Evolutionary conservation across 805 yeast genomes (phyloP), one percentile per base, ranked within the genome.

Genomic region (Cyberlindnera galapagoensis): DNA sequence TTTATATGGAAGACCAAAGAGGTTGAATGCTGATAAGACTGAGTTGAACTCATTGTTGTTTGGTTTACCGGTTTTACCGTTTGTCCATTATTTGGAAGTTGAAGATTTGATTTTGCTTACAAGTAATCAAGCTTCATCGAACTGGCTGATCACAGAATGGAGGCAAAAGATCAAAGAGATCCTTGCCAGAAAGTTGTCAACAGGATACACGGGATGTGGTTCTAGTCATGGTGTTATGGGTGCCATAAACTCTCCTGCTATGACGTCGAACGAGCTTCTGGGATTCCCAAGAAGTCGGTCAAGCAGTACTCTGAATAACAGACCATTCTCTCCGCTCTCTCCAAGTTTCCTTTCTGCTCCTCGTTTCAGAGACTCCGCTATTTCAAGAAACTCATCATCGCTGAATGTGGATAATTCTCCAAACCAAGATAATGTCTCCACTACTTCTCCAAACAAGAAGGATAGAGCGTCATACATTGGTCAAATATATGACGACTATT

Each of bases 201-300:
- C 63, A n/a, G 80, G 90, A 7, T 82, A 80, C 51, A 72, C 72
- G 15, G 92, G 94, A 6, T 79, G 86, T 56, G 90, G 90, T n/a
- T 73, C 80, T 19, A 54, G 67, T 11, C 67, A 77, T 34, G 84
- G 84, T 10, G 49, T 76, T 14, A 64, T 64, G 4, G 82, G 82
- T 21, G 82, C 83, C 1, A 49, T 76, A 3, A 62, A 55, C 29
- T 69, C 80, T 2, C 71, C 78, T 26, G 68, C 62, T 0, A 44
- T 65, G 4, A 54, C 54, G 11, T 52, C 67, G 3, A 44, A 38
- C 21, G 67, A 62, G 27, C 47, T 59, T 24, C 52, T 59, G 26
- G 45, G 39, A n/a, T 21, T 30, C 18, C 34, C 28, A 21, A 36
- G 36, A 26, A 22, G 32, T 16, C 22, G 19, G 2, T 28, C 36